Percentiles rank a stretch among this genome's conserved stretches.
phyloP scores from a whole-genome alignment of 2,329 filamentous ascomycete genomes.

The Sporothrix pallida region DNA sequence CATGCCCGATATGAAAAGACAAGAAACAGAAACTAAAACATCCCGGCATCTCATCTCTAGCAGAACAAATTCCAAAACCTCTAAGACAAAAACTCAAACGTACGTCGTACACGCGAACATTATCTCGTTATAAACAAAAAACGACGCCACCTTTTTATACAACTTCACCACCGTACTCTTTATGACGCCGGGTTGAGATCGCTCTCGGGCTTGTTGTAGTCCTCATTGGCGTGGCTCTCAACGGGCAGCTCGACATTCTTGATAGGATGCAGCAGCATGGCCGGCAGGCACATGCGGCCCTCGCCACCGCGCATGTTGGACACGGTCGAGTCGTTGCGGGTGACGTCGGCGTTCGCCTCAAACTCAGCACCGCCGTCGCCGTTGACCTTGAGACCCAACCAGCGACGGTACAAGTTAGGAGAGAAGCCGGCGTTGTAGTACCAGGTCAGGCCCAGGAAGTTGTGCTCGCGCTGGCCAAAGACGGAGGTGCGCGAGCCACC shows the following conservation, averaged over 20 bases:
- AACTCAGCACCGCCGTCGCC: constrained; percentile 79
- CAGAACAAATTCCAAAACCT: not conserved
- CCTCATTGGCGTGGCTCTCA: constrained; percentile 59
- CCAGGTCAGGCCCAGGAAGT: constrained; percentile 85
- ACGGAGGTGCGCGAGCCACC: constrained; percentile 76
- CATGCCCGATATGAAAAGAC: constrained; percentile 13
- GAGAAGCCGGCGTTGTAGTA: constrained; percentile 89
- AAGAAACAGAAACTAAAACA: constrained; percentile 15
- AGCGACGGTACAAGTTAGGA: constrained; percentile 79
- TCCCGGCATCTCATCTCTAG: constrained; percentile 18
- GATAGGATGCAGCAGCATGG: constrained; percentile 87
- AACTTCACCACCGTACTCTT: constrained; percentile 22
- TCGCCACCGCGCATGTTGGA: constrained; percentile 68
- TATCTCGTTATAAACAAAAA: constrained; percentile 26
- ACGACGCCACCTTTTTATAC: not conserved
- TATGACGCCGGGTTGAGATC: constrained; percentile 58
- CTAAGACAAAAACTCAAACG: too few relatives aligned
- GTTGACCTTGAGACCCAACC: constrained; percentile 82
- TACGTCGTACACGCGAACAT: constrained; percentile 7
- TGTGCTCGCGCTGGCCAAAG: constrained; percentile 86
- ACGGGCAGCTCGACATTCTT: constrained; percentile 75
- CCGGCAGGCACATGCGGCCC: constrained; percentile 88
- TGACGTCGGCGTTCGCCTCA: constrained; percentile 64
- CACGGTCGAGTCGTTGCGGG: constrained; percentile 56
- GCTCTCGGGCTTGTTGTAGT: constrained; percentile 53